Evolutionary conservation across 164 flowering plant genomes (phyloP), one percentile per base, ranked within the genome.

Genomic region (Stephania yunnanensis): DNA sequence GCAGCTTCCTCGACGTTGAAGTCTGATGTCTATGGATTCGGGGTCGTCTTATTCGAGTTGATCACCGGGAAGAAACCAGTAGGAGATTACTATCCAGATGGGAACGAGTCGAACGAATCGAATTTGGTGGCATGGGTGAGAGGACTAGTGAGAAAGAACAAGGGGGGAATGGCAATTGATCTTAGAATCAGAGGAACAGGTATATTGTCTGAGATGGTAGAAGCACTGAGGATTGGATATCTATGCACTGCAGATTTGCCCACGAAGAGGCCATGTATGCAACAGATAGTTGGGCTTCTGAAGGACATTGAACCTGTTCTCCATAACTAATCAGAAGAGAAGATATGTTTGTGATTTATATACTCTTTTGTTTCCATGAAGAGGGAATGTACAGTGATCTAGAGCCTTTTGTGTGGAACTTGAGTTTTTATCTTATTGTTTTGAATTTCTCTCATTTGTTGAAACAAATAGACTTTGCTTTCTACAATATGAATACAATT

Each of bases 161-260:
- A 79, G 44, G 87, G 84, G 12, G 85, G 82, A 73, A 80, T 76
- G 64, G 90, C 88, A 17, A 84, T 93, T 71, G 96, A 91, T 79
- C 90, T 87, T 2, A 91, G 88, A 82, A 86, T 91, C 64, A 85
- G 83, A 42, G 91, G 85, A 10, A 86, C 88, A 8, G 90, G 88
- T 6, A 75, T 80, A 1, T 87, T 87, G 50, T 68, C 67, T 3
- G 88, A 90, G 77, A 89, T 93, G 83, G 91, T 82, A 67, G 97
- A 93, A 82, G 97, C 88, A 63, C 76, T 93, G 73, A 93, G 90
- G 81, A 89, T 93, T 65, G 97, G 92, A 10, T 93, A 90, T 80
- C 84, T 93, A 17, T 93, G 98, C 89, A 90, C 98, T 0, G 97
- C 98, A 25, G 97, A 93, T 25, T 74, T 85, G 74, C 98, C 98